These are phyloP conservation scores for Coprinopsis cinerea DNA, from an alignment of 768 basidiomycete species.

Conservation along the genomic window DNA sequence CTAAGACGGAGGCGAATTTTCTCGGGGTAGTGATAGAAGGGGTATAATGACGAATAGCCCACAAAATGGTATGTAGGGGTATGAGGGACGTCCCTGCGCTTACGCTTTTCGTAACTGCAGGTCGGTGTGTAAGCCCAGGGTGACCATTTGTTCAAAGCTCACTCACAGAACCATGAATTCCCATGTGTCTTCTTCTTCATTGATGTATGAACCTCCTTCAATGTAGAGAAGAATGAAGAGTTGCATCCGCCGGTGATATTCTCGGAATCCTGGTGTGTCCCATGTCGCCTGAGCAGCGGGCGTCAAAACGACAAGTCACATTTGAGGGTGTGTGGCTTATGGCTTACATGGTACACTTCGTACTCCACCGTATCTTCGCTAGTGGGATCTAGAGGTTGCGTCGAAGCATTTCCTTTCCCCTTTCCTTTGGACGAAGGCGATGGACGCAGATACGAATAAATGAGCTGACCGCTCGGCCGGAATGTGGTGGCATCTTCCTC, in stretches of 20 bases:
- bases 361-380: constrained; percentile 64
- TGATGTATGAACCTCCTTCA: constrained; percentile 92
- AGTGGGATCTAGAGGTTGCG: constrained; percentile 36
- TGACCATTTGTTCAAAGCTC: too few relatives aligned
- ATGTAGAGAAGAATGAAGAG: constrained; percentile 92
- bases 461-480: constrained; percentile 66
- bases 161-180: constrained; percentile 86
- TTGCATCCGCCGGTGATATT: constrained; percentile 91
- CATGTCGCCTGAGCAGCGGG: constrained; percentile 65
- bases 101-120: constrained; percentile 78
- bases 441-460: constrained; percentile 72
- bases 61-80: constrained; percentile 80
- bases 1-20: constrained; percentile 82
- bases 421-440: constrained; percentile 39
- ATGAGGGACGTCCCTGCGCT: constrained; percentile 43
- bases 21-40: constrained; percentile 95
- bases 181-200: constrained; percentile 91
- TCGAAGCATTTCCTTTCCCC: constrained; percentile 44
- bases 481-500: constrained; percentile 76
- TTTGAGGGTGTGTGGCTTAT: too few relatives aligned
- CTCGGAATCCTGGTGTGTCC: constrained; percentile 80
- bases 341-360: constrained; percentile 86
- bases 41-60: constrained; percentile 91
- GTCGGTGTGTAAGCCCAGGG: not conserved
- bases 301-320: not conserved